A percentile compares a stretch with the other conserved stretches of the same genome.
phyloP scores from a whole-genome alignment of 2,329 filamentous ascomycete genomes.

The Setomelanomma holmii region DNA sequence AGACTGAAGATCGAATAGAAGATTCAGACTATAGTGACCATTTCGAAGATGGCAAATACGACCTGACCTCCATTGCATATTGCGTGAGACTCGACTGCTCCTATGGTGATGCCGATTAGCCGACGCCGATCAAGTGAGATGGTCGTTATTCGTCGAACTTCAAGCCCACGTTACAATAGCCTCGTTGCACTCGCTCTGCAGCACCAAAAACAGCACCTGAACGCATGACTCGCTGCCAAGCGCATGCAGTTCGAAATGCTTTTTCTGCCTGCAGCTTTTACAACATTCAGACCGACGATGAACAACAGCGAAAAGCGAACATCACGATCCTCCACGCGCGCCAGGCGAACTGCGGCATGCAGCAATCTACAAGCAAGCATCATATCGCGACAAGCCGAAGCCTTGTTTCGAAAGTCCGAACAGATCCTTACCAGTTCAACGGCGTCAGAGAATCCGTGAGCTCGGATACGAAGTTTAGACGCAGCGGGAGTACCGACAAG shows the following conservation, averaged over 20 bases:
- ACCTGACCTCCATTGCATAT: too few relatives aligned
- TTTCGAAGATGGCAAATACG: too few relatives aligned
- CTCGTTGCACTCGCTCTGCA: background rate
- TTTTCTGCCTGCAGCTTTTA: background rate
- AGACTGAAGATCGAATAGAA: too few relatives aligned
- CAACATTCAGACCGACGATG: background rate
- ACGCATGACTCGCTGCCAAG: background rate
- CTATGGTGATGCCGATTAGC: too few relatives aligned
- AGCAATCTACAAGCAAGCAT: background rate
- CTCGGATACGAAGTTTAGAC: background rate
- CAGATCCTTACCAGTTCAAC: background rate
- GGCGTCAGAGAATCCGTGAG: background rate
- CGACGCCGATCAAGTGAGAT: background rate
- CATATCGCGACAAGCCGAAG: background rate
- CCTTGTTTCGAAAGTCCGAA: background rate
- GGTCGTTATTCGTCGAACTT: background rate
- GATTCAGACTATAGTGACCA: too few relatives aligned
- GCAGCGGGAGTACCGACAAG: slow-evolving; percentile 3
- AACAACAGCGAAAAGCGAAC: background rate
- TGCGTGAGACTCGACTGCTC: too few relatives aligned
- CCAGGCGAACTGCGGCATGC: background rate
- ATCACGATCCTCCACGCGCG: background rate
- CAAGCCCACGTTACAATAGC: background rate
- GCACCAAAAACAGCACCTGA: background rate
- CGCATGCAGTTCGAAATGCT: background rate